phyloP scores from a whole-genome alignment of 2,329 filamentous ascomycete species.

The Cytospora piceae region DNA sequence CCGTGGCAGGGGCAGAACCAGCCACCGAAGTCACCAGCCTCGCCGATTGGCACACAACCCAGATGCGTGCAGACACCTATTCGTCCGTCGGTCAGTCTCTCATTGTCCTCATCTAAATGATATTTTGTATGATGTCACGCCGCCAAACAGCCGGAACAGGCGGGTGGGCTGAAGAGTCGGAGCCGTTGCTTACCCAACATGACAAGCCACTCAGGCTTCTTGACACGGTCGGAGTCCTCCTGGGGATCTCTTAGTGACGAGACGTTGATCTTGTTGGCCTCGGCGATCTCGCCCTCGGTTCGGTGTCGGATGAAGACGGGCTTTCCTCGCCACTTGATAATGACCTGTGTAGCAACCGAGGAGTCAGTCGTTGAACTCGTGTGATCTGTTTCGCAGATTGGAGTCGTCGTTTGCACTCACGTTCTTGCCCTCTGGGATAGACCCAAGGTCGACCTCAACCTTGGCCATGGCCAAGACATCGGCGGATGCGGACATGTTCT shows the following conservation, averaged over 20 bases:
- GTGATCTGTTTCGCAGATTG: neutral
- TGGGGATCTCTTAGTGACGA: constrained; percentile 87
- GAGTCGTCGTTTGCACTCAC: constrained; percentile 57
- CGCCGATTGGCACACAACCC: constrained; percentile 98
- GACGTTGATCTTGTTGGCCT: constrained; percentile 88
- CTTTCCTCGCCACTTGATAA: constrained; percentile 99
- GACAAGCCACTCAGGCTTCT: constrained; percentile 98
- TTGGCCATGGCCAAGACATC: constrained; percentile 99
- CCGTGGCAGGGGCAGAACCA: constrained; percentile 99
- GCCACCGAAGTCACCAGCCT: constrained; percentile 95
- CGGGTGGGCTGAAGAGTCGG: neutral
- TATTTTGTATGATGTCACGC: constrained; percentile 4
- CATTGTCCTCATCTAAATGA: neutral
- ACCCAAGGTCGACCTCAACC: constrained; percentile 91
- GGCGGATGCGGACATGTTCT: constrained; percentile 99
- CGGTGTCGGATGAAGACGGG: constrained; percentile 99
- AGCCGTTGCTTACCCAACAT: constrained; percentile 76
- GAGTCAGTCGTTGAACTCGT: constrained; percentile 4
- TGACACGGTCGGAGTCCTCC: constrained; percentile 86
- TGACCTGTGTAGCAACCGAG: constrained; percentile 62
- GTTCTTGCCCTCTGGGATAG: constrained; percentile 99
- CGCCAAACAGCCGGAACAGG: neutral
- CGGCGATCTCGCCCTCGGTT: constrained; percentile 88
- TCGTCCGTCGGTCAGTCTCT: constrained; percentile 1
- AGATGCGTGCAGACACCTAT: constrained; percentile 97